Conservation (phyloP, 306 rosid genomes). For the Sesbania bispinosa region DNA sequence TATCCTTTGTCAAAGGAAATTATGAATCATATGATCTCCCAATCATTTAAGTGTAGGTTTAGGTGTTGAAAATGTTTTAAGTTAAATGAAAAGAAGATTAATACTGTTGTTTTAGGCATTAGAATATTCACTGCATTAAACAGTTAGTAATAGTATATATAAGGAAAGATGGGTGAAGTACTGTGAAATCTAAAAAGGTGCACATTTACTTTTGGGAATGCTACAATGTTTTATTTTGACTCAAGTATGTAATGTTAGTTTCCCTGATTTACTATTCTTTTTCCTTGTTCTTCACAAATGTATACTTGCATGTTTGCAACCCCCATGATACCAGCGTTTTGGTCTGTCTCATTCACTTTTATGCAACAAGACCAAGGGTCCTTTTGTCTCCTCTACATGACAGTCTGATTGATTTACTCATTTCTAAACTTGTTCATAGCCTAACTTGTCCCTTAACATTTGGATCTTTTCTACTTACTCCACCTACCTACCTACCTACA, state of each 20-base stretch:
- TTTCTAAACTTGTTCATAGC: conserved; percentile 9
- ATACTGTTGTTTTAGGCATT: neutral
- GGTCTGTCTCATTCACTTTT: conserved; percentile 25
- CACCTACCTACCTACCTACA: neutral
- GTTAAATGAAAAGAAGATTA: neutral
- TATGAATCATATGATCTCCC: conserved; percentile 13
- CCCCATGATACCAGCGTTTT: conserved; percentile 12
- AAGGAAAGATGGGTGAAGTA: neutral
- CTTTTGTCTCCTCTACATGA: conserved; percentile 26
- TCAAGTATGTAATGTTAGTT: too few species aligned
- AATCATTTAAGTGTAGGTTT: conserved; percentile 25
- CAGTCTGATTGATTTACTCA: conserved; percentile 26
- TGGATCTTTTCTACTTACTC: neutral
- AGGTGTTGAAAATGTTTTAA: neutral
- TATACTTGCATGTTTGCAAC: conserved; percentile 18
- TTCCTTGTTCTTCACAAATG: conserved; percentile 17
- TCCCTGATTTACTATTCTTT: neutral
- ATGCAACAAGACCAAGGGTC: neutral
- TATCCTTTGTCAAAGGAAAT: conserved; percentile 26
- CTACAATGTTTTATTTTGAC: neutral
- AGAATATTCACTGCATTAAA: neutral
- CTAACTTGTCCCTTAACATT: neutral
- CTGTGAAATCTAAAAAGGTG: neutral
- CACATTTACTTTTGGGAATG: conserved; percentile 18
- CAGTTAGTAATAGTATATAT: neutral